Conservation (phyloP, 2,329 filamentous ascomycete species). For the Exophiala sp. region DNA sequence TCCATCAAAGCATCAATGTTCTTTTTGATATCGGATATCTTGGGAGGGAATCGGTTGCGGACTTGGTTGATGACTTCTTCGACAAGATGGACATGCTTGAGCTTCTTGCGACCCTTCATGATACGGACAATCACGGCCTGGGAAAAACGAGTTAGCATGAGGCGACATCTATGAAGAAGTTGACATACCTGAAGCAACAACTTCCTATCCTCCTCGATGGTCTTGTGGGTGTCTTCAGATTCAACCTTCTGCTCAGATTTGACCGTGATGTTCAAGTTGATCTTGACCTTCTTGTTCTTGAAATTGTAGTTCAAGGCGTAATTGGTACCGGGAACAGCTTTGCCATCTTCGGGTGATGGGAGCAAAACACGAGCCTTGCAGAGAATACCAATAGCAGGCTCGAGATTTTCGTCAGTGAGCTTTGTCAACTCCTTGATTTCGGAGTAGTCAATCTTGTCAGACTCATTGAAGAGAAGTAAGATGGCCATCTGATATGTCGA, state of each 20-base stretch:
- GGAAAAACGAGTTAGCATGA: slow-evolving; percentile 21
- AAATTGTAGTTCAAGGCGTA: slow-evolving; percentile 91
- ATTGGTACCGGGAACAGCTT: slow-evolving; percentile 71
- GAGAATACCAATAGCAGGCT: slow-evolving; percentile 80
- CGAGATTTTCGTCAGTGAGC: slow-evolving; percentile 75
- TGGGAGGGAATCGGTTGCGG: slow-evolving; percentile 85
- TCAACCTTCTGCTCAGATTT: slow-evolving; percentile 96
- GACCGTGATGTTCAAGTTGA: slow-evolving; percentile 92
- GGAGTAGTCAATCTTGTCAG: slow-evolving; percentile 77
- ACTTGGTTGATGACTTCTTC: slow-evolving; percentile 96
- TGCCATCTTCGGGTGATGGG: slow-evolving; percentile 67
- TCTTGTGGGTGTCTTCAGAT: slow-evolving; percentile 97
- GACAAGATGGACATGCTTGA: slow-evolving; percentile 95
- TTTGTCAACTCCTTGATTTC: slow-evolving; percentile 81
- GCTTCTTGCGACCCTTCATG: slow-evolving; percentile 98
- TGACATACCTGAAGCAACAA: slow-evolving; percentile 84
- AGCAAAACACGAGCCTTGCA: slow-evolving; percentile 88
- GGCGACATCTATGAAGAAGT: slow-evolving; percentile 31
- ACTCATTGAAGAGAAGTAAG: slow-evolving; percentile 89
- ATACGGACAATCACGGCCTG: slow-evolving; percentile 98
- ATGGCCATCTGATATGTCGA: slow-evolving; percentile 98
- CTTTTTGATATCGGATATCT: slow-evolving; percentile 96
- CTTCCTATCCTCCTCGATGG: slow-evolving; percentile 96
- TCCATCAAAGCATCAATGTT: slow-evolving; percentile 98
- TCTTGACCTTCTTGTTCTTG: slow-evolving; percentile 96